Evolutionary conservation across 371 early-diverging fungal species (phyloP).

Genomic region (Nematocida sp.): DNA sequence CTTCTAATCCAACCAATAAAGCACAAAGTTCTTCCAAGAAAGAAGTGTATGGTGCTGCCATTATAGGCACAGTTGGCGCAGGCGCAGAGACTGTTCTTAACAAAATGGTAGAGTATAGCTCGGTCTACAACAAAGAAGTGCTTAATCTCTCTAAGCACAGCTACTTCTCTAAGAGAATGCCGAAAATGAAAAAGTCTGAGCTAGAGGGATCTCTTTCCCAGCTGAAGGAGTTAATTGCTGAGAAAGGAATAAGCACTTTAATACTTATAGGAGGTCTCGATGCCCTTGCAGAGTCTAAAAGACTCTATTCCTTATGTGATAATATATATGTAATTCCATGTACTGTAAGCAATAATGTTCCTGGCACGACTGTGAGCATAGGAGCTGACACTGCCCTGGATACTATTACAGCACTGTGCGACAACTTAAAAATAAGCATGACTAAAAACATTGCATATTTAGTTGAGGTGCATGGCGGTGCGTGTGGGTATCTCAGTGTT

Average conservation of each 20-base stretch:
- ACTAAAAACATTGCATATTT: conserved; percentile 86
- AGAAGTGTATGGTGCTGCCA: conserved; percentile 7
- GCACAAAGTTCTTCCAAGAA: background rate
- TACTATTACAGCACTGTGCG: conserved; percentile 84
- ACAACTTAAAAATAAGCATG: conserved; percentile 84
- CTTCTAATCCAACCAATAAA: conserved; percentile 4
- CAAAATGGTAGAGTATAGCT: conserved; percentile 1
- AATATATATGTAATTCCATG: conserved; percentile 79
- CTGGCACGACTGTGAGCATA: conserved; percentile 88
- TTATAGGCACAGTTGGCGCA: conserved; percentile 7
- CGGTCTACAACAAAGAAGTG: background rate
- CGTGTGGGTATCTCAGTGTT: conserved; percentile 86
- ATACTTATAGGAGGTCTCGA: conserved; percentile 53
- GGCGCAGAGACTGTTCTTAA: background rate
- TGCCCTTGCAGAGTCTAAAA: conserved; percentile 46
- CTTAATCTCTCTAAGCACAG: background rate
- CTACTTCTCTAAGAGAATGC: conserved; percentile 5
- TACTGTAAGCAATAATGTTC: conserved; percentile 93
- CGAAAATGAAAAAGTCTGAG: conserved; percentile 21
- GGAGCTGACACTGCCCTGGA: conserved; percentile 95
- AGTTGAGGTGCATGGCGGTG: conserved; percentile 92
- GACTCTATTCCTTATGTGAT: conserved; percentile 4
- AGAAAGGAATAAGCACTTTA: background rate
- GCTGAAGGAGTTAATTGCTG: conserved; percentile 14
- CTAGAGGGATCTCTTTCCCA: background rate